These are phyloP conservation scores for Lentinus tigrinus DNA, from an alignment of 768 basidiomycete species.

Conservation along the genomic window DNA sequence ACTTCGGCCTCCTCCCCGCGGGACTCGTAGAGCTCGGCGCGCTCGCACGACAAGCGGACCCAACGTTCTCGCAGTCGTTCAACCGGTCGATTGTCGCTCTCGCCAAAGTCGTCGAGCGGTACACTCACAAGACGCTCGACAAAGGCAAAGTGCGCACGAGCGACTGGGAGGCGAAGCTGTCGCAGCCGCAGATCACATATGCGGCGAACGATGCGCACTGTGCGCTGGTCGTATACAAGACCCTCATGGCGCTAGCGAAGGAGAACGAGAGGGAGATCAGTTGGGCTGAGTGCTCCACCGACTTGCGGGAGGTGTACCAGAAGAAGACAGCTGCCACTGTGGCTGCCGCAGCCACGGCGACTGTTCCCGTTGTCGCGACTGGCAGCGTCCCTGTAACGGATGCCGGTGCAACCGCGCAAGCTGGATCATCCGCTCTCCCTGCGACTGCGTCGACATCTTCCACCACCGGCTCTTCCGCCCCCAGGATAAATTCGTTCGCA, in stretches of 20 bases:
- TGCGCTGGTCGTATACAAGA: constrained; percentile 43
- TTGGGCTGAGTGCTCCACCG: constrained; percentile 24
- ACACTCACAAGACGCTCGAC: constrained; percentile 36
- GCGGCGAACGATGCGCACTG: constrained; percentile 54
- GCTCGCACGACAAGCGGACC: constrained; percentile 41
- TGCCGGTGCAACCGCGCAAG: too few relatives aligned
- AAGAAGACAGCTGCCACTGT: neutral
- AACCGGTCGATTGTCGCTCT: constrained; percentile 43
- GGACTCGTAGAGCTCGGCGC: constrained; percentile 47
- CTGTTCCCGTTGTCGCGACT: neutral
- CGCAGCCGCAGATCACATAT: constrained; percentile 39
- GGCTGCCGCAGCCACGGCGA: neutral
- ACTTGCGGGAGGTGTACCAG: constrained; percentile 23
- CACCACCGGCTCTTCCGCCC: neutral
- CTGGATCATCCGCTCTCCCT: too few relatives aligned
- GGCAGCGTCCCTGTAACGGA: too few relatives aligned
- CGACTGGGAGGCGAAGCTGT: constrained; percentile 45
- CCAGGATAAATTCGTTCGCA: too few relatives aligned
- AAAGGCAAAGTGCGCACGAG: constrained; percentile 47
- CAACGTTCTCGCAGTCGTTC: constrained; percentile 31
- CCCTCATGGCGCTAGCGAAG: constrained; percentile 33
- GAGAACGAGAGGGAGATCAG: constrained; percentile 20
- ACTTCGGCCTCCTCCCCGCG: constrained; percentile 42
- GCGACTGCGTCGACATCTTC: neutral
- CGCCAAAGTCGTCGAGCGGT: constrained; percentile 42